Evolutionary conservation across 345 rosid genomes (phyloP), one percentile per base, ranked within the genome.

Genomic region (Crucihimalaya himalaica): DNA sequence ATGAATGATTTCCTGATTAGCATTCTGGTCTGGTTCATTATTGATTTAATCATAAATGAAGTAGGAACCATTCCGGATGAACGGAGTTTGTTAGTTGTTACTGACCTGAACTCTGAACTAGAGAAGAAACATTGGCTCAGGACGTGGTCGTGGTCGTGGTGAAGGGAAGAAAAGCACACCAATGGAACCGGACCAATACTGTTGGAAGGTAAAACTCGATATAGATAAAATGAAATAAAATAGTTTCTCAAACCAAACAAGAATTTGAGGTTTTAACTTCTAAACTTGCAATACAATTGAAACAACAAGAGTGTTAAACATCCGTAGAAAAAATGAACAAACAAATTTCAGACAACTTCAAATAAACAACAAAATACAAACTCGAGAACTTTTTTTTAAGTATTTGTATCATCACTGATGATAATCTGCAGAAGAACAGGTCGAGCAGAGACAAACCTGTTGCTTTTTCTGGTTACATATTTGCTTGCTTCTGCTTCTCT

Each of bases 331-430:
- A 45, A 68, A 73, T 19, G 61, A 66, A 65, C 66, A 74, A 74
- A 74, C 15, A 57, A 74, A 74, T 74, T 4, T 57, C 21, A 57
- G 42, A 74, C 40, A 46, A 46, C 14, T 65, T 57, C 48, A 63
- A 72, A 67, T 37, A 18, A 53, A n/a, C 57, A 50, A 57, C 28
- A 48, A 66, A 57, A 57, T 37, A 74, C 72, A 74, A 57, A 74
- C 66, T 58, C 72, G 57, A 8, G 35, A 31, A 65, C 31, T 1
- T 52, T 6, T 65, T n/a, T 35, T 4, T 4, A 32, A 23, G 40
- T 55, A 72, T 27, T 13, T 13, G 70, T 52, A 45, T 45, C 71
- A 73, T 65, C 7, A 32, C 52, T 50, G 51, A 61, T 23, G 34
- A 63, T 27, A 63, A 53, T 54, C 42, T 37, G 32, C 43, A 56